Base-by-base conservation (phyloP, 164 flowering plant genomes). In the Macadamia tetraphylla region DNA sequence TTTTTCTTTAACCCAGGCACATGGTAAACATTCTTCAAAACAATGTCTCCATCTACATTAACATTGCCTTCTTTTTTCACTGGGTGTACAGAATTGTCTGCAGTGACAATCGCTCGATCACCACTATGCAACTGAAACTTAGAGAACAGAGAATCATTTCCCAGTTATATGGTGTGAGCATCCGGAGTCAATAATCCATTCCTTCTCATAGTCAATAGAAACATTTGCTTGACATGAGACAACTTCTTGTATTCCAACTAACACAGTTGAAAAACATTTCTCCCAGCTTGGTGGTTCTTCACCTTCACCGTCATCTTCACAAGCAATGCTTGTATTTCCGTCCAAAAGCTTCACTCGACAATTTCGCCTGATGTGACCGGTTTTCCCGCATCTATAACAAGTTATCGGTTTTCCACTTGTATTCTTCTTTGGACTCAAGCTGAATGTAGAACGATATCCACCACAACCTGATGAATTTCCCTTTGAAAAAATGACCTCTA, bases 151-250 rank as follows among this genome's bases (percentile, higher is more conserved):
- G 66, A 60, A 0, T 60, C 69, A 74, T 74, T 46, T 58, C 70
- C 67, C 67, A 0, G 70, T 74, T 40, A 66, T 44, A 65, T 74
- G 73, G 58, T 70, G 64, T 5, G 76, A 65, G 57, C 49, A 71
- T 6, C 73, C 62, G 3, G 73, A 74, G 23, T 74, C 69, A n/a
- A 69, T 12, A 12, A 74, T 69, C 76, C 68, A 69, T 32, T 63
- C 53, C 18, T 58, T 23, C 60, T 58, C 32, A 23, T 58, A 58
- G 29, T 58, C 29, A 17, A 57, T 57, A 17, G 29, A 57, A 6
- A 17, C 60, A 29, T 57, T 57, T 17, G 60, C 29, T 23, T 23
- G 40, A 35, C 40, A 35, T 35, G 5, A 5, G 29, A 58, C 30
- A 23, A 58, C 6, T 18, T 23, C 31, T 58, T 29, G 29, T 58